Percentiles rank a stretch among this genome's conserved stretches.
Conservation (phyloP, 495 filamentous ascomycete species). For the Pseudotulostoma volvatum region DNA sequence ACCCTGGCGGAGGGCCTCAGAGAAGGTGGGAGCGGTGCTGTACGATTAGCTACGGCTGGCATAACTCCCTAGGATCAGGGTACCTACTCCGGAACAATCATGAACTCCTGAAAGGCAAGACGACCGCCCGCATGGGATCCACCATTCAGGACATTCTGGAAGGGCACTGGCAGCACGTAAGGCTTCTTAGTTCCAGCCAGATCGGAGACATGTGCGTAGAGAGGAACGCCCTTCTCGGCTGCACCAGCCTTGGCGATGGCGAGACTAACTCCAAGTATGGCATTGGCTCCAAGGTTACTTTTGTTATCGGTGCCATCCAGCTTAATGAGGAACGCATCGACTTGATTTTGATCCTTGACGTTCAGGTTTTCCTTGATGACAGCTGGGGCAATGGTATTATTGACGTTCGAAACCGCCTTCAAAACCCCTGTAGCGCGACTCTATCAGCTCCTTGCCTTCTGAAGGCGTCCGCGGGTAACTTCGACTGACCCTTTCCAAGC, state of each 20-base stretch:
- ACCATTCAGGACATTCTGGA: constrained; percentile 99
- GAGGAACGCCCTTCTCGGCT: constrained; percentile 93
- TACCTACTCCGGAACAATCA: constrained; percentile 88
- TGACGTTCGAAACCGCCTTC: constrained; percentile 94
- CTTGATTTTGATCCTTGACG: constrained; percentile 87
- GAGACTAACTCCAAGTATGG: constrained; percentile 91
- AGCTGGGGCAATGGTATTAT: constrained; percentile 77
- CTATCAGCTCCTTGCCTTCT: constrained; percentile 6
- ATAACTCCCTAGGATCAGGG: neutral
- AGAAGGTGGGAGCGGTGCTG: constrained; percentile 64
- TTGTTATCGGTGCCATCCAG: constrained; percentile 97
- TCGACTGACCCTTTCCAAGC: constrained; percentile 66
- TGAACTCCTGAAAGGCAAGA: constrained; percentile 99
- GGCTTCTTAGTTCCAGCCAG: constrained; percentile 99
- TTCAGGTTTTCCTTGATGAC: constrained; percentile 87
- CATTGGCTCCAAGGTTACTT: constrained; percentile 94
- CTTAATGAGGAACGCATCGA: constrained; percentile 89
- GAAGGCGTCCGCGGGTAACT: constrained; percentile 6
- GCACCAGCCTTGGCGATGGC: constrained; percentile 96
- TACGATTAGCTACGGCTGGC: constrained; percentile 8
- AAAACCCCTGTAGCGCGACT: constrained; percentile 43
- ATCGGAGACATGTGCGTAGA: constrained; percentile 97
- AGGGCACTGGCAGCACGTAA: constrained; percentile 95
- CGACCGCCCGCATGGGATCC: constrained; percentile 98
- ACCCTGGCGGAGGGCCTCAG: constrained; percentile 89